Conservation (phyloP, 2,329 filamentous ascomycete genomes). For the Nothopassalora personata region DNA sequence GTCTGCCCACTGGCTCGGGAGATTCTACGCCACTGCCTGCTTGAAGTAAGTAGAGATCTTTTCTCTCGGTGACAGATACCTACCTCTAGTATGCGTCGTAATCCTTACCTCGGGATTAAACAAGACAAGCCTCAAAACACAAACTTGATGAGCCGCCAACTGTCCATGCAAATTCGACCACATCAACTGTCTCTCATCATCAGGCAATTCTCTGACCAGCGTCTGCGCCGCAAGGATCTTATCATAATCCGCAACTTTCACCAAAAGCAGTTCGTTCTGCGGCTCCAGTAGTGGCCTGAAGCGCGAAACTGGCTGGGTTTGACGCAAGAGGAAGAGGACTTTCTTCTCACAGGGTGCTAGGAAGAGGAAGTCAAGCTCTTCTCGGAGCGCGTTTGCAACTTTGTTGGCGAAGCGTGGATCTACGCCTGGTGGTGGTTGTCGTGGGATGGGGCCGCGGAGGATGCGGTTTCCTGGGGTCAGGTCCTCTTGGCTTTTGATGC, state of each 20-base stretch:
- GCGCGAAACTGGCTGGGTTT: neutral
- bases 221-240: neutral
- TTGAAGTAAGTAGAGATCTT: neutral
- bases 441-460: conserved; percentile 2
- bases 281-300: conserved; percentile 6
- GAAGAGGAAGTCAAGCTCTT: neutral
- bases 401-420: neutral
- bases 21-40: neutral
- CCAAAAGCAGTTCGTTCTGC: conserved; percentile 1
- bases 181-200: conserved; percentile 1
- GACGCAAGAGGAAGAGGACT: conserved; percentile 1
- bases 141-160: neutral
- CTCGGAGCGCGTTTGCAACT: neutral
- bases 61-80: neutral
- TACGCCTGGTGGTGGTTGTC: neutral
- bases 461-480: neutral
- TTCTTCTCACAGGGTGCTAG: conserved; percentile 2
- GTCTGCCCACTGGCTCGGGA: neutral
- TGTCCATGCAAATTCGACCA: neutral
- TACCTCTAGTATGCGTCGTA: conserved; percentile 1
- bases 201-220: neutral
- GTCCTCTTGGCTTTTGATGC: neutral
- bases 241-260: neutral
- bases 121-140: conserved; percentile 3
- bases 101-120: conserved; percentile 1